These are phyloP conservation scores for Entomophthora muscae DNA, from an alignment of 371 early-diverging fungal genomes.

Conservation along the genomic window DNA sequence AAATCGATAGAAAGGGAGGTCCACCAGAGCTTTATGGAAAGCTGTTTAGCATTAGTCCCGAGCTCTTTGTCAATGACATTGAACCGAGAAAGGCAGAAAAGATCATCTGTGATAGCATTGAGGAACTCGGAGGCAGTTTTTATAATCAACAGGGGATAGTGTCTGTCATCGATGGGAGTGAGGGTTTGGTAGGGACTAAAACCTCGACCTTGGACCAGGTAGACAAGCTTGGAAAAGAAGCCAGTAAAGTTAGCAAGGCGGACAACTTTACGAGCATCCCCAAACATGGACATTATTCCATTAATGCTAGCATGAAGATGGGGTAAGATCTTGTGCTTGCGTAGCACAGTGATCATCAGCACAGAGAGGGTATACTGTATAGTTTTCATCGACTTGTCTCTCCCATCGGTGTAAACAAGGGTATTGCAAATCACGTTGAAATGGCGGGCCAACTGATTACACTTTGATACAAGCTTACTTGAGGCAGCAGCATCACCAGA, in stretches of 20 bases:
- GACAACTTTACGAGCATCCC: constrained; percentile 49
- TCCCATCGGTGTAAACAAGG: constrained; percentile 45
- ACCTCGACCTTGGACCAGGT: background rate
- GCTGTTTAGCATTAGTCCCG: constrained; percentile 24
- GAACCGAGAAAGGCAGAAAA: constrained; percentile 46
- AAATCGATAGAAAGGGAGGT: constrained; percentile 29
- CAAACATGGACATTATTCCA: constrained; percentile 41
- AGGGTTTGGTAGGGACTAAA: constrained; percentile 1
- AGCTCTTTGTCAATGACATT: constrained; percentile 25
- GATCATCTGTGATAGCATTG: constrained; percentile 54
- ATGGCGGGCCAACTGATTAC: background rate
- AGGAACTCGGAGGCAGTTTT: constrained; percentile 20
- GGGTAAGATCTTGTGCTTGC: constrained; percentile 20
- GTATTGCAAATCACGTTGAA: background rate
- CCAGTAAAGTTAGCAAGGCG: constrained; percentile 42
- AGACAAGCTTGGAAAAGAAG: constrained; percentile 16
- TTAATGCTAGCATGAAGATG: constrained; percentile 19
- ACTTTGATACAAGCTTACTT: too few species aligned
- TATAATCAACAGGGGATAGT: background rate
- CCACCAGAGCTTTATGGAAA: constrained; percentile 39
- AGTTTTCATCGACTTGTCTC: constrained; percentile 60
- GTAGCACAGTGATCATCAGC: constrained; percentile 25
- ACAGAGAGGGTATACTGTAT: constrained; percentile 56
- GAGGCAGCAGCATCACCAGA: too few species aligned
- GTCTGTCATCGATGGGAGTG: background rate